Evolutionary conservation across 495 filamentous ascomycete genomes (phyloP).

Genomic region (Usnea hakonensis): DNA sequence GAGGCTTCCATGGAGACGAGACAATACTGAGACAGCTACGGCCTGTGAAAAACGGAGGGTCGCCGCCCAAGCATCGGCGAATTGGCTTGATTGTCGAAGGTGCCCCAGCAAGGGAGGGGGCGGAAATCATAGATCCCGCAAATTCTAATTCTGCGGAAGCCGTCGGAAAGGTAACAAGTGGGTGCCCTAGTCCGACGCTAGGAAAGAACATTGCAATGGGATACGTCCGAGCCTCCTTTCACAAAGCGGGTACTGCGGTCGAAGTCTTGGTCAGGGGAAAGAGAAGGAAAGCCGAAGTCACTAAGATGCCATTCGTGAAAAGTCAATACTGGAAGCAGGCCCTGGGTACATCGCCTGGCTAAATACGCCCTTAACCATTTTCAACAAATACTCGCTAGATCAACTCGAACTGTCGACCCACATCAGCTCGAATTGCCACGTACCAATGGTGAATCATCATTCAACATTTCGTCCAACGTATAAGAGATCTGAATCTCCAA

Average conservation of each 20-base stretch:
- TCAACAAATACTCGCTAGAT: not conserved
- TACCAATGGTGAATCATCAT: not conserved
- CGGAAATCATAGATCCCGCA: slow-evolving; percentile 54
- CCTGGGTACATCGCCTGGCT: slow-evolving; percentile 22
- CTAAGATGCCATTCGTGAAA: slow-evolving; percentile 90
- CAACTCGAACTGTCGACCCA: not conserved
- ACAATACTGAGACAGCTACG: slow-evolving; percentile 63
- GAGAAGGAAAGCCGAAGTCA: slow-evolving; percentile 67
- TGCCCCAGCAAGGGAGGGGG: slow-evolving; percentile 84
- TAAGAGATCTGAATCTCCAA: no score
- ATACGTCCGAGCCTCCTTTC: slow-evolving; percentile 72
- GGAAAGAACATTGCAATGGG: slow-evolving; percentile 94
- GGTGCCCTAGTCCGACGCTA: slow-evolving; percentile 78
- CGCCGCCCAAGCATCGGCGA: slow-evolving; percentile 60
- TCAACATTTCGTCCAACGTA: not conserved
- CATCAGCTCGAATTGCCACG: not conserved
- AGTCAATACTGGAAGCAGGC: slow-evolving; percentile 50
- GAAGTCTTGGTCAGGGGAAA: slow-evolving; percentile 74
- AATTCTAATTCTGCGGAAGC: slow-evolving; percentile 4
- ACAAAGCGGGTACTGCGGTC: slow-evolving; percentile 82
- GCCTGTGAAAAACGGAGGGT: slow-evolving; percentile 61
- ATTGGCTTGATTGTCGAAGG: slow-evolving; percentile 80
- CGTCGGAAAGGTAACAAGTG: slow-evolving; percentile 72
- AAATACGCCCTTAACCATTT: not conserved
- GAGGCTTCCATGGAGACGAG: slow-evolving; percentile 66